These are phyloP conservation scores for Tinospora cordifolia DNA, from an alignment of 164 flowering plant species.

Conservation along the genomic window DNA sequence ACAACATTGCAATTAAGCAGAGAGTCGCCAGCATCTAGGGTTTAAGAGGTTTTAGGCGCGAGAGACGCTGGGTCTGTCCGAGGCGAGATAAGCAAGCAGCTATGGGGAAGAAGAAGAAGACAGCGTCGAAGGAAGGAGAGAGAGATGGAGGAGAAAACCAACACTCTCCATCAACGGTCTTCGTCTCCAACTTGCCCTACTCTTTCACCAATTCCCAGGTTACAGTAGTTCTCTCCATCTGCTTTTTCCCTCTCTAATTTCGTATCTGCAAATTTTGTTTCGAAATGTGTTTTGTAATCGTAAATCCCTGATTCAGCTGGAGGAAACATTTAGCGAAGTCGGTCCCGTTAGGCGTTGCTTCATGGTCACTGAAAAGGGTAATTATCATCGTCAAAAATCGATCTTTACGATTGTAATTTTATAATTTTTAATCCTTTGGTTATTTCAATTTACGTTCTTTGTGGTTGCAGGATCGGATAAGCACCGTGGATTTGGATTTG, in stretches of 20 bases:
- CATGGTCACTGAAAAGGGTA: conserved; percentile 75
- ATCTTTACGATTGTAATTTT: neutral
- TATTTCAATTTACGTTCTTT: neutral
- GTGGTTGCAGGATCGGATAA: conserved; percentile 54
- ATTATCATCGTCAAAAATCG: neutral
- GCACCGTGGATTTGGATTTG: conserved; percentile 83
- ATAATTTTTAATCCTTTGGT: neutral
- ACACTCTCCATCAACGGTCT: conserved; percentile 59
- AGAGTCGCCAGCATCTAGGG: neutral
- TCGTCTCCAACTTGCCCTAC: conserved; percentile 67
- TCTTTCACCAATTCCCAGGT: conserved; percentile 73
- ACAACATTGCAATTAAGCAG: neutral
- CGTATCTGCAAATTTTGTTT: neutral
- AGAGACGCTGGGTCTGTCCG: too few species aligned
- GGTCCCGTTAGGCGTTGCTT: conserved; percentile 89
- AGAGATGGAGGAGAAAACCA: conserved; percentile 21
- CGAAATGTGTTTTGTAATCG: neutral
- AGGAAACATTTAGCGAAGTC: conserved; percentile 74
- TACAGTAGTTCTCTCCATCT: neutral
- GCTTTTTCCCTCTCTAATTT: neutral
- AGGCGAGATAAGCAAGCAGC: neutral
- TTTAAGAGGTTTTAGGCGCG: neutral
- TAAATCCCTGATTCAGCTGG: conserved; percentile 34
- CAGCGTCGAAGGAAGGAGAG: conserved; percentile 6
- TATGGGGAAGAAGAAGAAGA: neutral